These are phyloP conservation scores for Gonium pectorale DNA, from an alignment of 139 green algal genomes.

Conservation along the genomic window DNA sequence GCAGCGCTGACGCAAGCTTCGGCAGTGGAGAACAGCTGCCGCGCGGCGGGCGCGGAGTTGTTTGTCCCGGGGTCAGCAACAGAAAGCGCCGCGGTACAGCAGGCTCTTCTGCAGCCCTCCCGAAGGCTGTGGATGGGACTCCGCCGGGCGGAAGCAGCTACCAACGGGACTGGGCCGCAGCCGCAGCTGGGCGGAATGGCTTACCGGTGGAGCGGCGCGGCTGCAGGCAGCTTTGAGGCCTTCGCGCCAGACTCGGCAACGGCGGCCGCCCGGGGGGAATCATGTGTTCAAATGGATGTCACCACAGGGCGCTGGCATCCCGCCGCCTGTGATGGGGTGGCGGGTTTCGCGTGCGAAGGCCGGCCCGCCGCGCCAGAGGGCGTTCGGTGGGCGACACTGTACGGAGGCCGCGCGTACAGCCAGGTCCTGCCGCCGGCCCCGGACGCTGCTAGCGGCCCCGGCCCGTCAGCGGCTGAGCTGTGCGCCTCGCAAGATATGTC, in stretches of 20 bases:
- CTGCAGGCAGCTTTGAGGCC: not conserved
- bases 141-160: not conserved
- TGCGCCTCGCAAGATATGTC: not conserved
- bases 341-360: conserved; percentile 21
- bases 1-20: not conserved
- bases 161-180: not conserved
- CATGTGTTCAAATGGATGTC: not conserved
- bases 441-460: not conserved
- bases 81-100: not conserved
- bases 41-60: not conserved
- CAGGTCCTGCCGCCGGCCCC: not conserved
- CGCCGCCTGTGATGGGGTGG: not conserved
- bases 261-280: not conserved
- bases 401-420: not conserved
- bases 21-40: not conserved
- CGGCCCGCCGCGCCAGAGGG: not conserved
- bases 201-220: not conserved
- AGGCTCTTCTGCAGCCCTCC: conserved; percentile 1
- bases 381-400: not conserved
- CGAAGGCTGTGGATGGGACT: conserved; percentile 36
- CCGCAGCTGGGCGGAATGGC: not conserved
- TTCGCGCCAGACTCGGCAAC: not conserved
- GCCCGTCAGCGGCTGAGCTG: not conserved
- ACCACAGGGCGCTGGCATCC: not conserved
- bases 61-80: not conserved